Percentiles rank a stretch among this genome's conserved stretches.
Evolutionary conservation across 805 yeast species (phyloP).

Genomic region (Wickerhamiella musiphila): DNA sequence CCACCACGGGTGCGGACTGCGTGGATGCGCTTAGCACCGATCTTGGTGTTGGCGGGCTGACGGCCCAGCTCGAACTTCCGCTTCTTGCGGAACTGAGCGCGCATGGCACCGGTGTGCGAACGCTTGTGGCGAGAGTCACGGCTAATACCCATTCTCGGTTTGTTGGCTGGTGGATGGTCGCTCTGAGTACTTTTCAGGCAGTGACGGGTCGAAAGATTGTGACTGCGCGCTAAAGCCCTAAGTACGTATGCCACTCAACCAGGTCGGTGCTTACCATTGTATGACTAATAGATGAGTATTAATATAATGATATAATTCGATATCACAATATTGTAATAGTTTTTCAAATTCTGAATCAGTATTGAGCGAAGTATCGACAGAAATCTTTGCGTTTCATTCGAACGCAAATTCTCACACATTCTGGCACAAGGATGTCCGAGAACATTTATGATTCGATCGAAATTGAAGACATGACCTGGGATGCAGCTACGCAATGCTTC

Average conservation of each 20-base stretch:
- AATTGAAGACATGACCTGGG: slow-evolving; percentile 91
- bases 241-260: no score
- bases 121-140: slow-evolving; percentile 99
- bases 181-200: slow-evolving; percentile 3
- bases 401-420: no score
- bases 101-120: slow-evolving; percentile 99
- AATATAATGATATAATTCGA: no score
- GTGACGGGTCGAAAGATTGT: background rate
- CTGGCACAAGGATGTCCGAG: slow-evolving; percentile 1
- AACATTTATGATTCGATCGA: slow-evolving; percentile 73
- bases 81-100: slow-evolving; percentile 99
- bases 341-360: no score
- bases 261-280: no score
- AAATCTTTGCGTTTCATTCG: no score
- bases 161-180: slow-evolving; percentile 1
- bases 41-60: slow-evolving; percentile 98
- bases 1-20: slow-evolving; percentile 99
- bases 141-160: slow-evolving; percentile 89
- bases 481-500: slow-evolving; percentile 62
- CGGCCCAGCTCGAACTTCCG: slow-evolving; percentile 99
- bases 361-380: no score
- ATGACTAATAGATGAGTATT: no score
- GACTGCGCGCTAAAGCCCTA: slow-evolving; percentile 2
- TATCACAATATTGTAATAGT: no score
- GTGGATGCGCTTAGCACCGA: slow-evolving; percentile 98